phyloP scores from a whole-genome alignment of 345 rosid species.

The Rubroshorea leprosula region DNA sequence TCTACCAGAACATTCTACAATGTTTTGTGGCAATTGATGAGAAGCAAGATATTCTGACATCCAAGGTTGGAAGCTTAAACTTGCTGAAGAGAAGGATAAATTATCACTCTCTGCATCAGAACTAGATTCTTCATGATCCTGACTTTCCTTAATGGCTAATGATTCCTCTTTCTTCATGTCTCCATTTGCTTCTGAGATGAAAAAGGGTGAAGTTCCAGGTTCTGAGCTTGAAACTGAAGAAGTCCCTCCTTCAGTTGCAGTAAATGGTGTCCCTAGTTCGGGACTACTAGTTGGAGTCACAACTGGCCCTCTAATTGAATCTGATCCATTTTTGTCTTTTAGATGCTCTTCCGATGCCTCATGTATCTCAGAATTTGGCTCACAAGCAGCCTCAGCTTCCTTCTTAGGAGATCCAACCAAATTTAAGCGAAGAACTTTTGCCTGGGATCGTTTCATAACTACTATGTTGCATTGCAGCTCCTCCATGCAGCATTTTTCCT shows the following conservation, averaged over 20 bases:
- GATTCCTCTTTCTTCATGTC: constrained; percentile 68
- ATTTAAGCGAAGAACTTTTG: constrained; percentile 90
- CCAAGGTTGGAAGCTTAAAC: constrained; percentile 90
- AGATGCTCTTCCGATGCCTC: constrained; percentile 39
- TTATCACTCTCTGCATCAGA: constrained; percentile 82
- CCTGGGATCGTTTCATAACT: constrained; percentile 86
- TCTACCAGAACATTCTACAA: constrained; percentile 48
- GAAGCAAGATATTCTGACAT: constrained; percentile 52
- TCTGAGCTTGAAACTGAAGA: constrained; percentile 96
- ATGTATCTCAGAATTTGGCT: constrained; percentile 37
- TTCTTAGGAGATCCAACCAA: constrained; percentile 66
- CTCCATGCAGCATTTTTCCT: constrained; percentile 89
- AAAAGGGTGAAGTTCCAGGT: constrained; percentile 87
- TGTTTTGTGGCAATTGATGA: constrained; percentile 44
- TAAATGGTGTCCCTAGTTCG: constrained; percentile 94
- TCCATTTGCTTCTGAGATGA: constrained; percentile 47
- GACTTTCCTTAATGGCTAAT: constrained; percentile 44
- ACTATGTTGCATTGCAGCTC: constrained; percentile 97
- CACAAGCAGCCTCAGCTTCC: constrained; percentile 37
- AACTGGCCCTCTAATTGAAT: constrained; percentile 59
- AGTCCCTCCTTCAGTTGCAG: constrained; percentile 88
- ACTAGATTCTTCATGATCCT: constrained; percentile 51
- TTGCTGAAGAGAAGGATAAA: constrained; percentile 63
- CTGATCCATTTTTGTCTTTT: constrained; percentile 40
- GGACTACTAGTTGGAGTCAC: constrained; percentile 95